phyloP scores from a whole-genome alignment of 805 yeast genomes.

The Saccharomyces mikatae region DNA sequence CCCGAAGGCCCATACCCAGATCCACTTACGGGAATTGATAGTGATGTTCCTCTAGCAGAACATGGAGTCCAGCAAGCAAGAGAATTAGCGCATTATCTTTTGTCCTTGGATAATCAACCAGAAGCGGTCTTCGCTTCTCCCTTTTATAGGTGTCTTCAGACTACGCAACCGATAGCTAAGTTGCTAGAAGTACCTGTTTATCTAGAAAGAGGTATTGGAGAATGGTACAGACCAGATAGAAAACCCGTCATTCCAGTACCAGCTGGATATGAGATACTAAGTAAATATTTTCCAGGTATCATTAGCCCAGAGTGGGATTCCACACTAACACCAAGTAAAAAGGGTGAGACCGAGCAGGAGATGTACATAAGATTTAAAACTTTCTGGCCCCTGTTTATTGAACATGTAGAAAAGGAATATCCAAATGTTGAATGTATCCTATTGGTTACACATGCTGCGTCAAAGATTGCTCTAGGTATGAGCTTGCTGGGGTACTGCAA shows the following conservation, averaged over 20 bases:
- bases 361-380: constrained; percentile 51
- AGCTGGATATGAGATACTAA: constrained; percentile 42
- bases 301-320: constrained; percentile 42
- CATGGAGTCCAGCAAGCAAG: constrained; percentile 85
- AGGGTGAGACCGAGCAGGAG: constrained; percentile 72
- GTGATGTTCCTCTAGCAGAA: constrained; percentile 80
- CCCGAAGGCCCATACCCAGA: constrained; percentile 61
- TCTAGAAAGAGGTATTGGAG: constrained; percentile 81
- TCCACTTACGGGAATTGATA: constrained; percentile 81
- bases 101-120: constrained; percentile 49
- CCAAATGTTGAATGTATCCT: constrained; percentile 59
- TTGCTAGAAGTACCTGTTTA: constrained; percentile 48
- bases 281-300: constrained; percentile 45
- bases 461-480: constrained; percentile 83
- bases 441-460: constrained; percentile 88
- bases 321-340: constrained; percentile 48
- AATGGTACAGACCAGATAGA: constrained; percentile 78
- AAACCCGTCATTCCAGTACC: constrained; percentile 58
- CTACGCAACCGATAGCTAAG: constrained; percentile 62
- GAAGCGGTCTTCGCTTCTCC: constrained; percentile 73
- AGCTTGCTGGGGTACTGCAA: constrained; percentile 47
- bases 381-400: constrained; percentile 52
- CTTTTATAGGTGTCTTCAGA: constrained; percentile 82
- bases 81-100: constrained; percentile 59
- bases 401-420: constrained; percentile 44